These are phyloP conservation scores for Vigna reflexopilosa DNA, from an alignment of 306 rosid genomes.

Conservation along the genomic window DNA sequence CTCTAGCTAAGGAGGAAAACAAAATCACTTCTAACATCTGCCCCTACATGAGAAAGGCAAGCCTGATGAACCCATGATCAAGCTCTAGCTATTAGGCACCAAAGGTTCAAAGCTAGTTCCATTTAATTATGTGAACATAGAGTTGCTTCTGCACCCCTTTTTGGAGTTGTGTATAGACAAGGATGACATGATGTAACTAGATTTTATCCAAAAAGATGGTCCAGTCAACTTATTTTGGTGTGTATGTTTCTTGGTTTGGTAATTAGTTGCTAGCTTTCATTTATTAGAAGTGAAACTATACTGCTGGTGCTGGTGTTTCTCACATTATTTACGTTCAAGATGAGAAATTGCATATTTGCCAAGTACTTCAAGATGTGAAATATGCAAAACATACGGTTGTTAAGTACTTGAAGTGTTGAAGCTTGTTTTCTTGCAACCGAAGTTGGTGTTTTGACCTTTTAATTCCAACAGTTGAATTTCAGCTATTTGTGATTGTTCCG, in stretches of 20 bases:
- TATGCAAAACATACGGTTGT: too few relatives aligned
- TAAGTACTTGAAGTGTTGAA: too few relatives aligned
- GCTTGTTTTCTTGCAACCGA: too few relatives aligned
- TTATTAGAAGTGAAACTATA: not conserved
- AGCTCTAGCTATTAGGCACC: slow-evolving; percentile 25
- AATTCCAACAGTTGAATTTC: too few relatives aligned
- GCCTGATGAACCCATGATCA: slow-evolving; percentile 29
- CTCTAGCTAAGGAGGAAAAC: slow-evolving; percentile 10
- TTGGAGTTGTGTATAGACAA: slow-evolving; percentile 31
- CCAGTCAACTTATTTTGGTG: slow-evolving; percentile 5
- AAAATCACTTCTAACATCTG: not conserved
- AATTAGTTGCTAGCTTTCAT: not conserved
- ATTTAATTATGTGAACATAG: slow-evolving; percentile 25
- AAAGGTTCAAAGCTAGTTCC: slow-evolving; percentile 20
- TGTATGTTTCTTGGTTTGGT: slow-evolving; percentile 33
- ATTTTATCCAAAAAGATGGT: slow-evolving; percentile 22
- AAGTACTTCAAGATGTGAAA: too few relatives aligned
- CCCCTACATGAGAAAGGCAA: slow-evolving; percentile 36
- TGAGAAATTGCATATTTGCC: not conserved
- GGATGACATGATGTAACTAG: slow-evolving; percentile 3
- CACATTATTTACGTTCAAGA: not conserved
- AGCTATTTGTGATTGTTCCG: too few relatives aligned
- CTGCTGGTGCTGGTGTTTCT: not conserved
- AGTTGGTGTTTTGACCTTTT: too few relatives aligned
- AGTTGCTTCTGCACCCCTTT: slow-evolving; percentile 24